Evolutionary conservation across 306 rosid genomes (phyloP).

Genomic region (Citrullus amarus): DNA sequence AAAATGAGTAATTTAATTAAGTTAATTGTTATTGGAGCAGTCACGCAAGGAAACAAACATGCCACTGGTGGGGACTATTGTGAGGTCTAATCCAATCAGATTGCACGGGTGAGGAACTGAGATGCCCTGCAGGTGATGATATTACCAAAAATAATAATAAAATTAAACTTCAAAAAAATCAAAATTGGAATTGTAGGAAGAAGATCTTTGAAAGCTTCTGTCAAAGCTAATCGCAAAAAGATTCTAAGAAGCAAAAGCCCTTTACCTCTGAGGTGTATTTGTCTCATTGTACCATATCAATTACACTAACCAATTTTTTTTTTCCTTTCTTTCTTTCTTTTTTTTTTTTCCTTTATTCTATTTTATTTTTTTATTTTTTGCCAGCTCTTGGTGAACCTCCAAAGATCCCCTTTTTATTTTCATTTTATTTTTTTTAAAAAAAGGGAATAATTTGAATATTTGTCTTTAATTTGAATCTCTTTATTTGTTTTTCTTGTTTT

Average conservation of each 20-base stretch:
- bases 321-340: neutral
- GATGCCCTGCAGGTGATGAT: constrained; percentile 9
- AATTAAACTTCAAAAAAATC: constrained; percentile 2
- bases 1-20: neutral
- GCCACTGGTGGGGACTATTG: neutral
- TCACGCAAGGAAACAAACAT: neutral
- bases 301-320: neutral
- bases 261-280: constrained; percentile 6
- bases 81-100: constrained; percentile 26
- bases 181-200: constrained; percentile 37
- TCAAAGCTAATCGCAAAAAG: constrained; percentile 12
- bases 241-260: constrained; percentile 9
- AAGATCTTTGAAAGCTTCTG: constrained; percentile 21
- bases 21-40: neutral
- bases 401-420: constrained; percentile 6
- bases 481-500: too few relatives aligned
- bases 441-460: neutral
- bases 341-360: neutral
- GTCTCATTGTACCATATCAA: constrained; percentile 1
- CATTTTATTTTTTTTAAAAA: neutral
- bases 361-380: neutral
- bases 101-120: constrained; percentile 24
- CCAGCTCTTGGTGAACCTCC: neutral
- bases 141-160: neutral
- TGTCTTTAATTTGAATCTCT: constrained; percentile 4